Base-by-base conservation (phyloP, 495 filamentous ascomycete species). In the Trichoderma orchidacearum region DNA sequence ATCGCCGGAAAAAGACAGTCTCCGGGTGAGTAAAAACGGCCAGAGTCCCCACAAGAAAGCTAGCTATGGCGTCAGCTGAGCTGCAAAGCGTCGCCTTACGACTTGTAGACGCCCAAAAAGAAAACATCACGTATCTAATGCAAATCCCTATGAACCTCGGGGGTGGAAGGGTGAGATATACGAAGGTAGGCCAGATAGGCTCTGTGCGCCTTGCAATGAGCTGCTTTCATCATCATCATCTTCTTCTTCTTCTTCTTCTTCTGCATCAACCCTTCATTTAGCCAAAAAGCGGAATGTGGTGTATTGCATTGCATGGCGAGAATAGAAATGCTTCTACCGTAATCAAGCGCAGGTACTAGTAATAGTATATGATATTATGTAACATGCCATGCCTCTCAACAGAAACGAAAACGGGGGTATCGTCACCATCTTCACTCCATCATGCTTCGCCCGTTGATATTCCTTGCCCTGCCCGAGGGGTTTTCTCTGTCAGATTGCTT, bases 401-500 rank as follows among this genome's bases (percentile, higher is more conserved):
- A 48, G 18, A 48, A n/a, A 48, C 18, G 41, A 48, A 48, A 48
- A 41, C 41, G 41, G 41, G 41, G 41, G 32, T 48, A 48, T 48
- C 41, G 41, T 48, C 41, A 23, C 41, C 41, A 23, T 48, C 11
- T 8, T 48, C 21, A 48, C 41, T 48, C 41, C 41, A 48, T 48
- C 41, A 48, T 48, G 41, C 41, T 48, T 48, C 41, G 41, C 41
- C 18, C 53, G 11, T 55, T 55, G 32, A 28, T 12, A 5, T 17
- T 41, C 53, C 36, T 41, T 6, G 21, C 32, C 23, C 21, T 38
- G 53, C 32, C 23, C 1, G 31, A 27, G 50, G 66, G 64, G 58
- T 59, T 63, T 12, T 76, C 72, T 38, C 72, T 68, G 55, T 74
- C 74, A 51, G 64, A 67, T 34, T 73, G 63, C 71, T 80, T 84